Base-by-base conservation (phyloP, 495 filamentous ascomycete species). In the Saxophila tyrrhenica region DNA sequence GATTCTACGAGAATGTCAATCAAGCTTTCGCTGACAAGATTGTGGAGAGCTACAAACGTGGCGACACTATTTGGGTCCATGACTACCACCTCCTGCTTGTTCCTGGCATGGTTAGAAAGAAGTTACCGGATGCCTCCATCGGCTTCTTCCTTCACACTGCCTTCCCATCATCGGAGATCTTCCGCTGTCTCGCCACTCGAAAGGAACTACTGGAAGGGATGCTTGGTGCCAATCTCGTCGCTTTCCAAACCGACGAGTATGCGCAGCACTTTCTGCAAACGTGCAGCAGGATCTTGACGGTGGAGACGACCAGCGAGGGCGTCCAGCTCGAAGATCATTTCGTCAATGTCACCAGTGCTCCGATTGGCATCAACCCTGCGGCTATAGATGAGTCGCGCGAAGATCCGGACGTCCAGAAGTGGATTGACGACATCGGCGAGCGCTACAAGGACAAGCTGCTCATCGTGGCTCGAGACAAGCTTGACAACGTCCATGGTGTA, bases 71-170 rank as follows among this genome's bases (percentile, higher is more conserved):
- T 54, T 96, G 90, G 90, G 73, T 96, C 54, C 86, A 96, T 67
- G 90, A 96, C 65, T 96, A 96, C 63, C 90, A 96, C 64, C 74
- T 96, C 16, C 73, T 94, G 10, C 73, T 96, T n/a, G 86, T 95
- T n/a, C 90, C 90, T 1, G 75, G 71, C 19, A 95, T 96, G 89
- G 73, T 95, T 25, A 81, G 90, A 21, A 84, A 91, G 70, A 74
- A 92, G 46, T 70, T 84, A 1, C 89, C 90, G 0, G 86, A 95
- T 59, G 89, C 88, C 22, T 82, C 91, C 67, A 95, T 96, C 65
- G 89, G 90, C 23, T 90, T 96, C 69, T 96, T 96, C 69, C 72
- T 96, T 41, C 90, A 96, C 64, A 86, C 90, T 51, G 87, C 91
- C 2, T 96, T 96, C 66, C 90, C 90, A 0, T 95, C 90, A 0